A percentile compares a stretch with the other conserved stretches of the same genome.
Conservation (phyloP, 1,284 basidiomycete genomes). For the Coniferiporia weirii region DNA sequence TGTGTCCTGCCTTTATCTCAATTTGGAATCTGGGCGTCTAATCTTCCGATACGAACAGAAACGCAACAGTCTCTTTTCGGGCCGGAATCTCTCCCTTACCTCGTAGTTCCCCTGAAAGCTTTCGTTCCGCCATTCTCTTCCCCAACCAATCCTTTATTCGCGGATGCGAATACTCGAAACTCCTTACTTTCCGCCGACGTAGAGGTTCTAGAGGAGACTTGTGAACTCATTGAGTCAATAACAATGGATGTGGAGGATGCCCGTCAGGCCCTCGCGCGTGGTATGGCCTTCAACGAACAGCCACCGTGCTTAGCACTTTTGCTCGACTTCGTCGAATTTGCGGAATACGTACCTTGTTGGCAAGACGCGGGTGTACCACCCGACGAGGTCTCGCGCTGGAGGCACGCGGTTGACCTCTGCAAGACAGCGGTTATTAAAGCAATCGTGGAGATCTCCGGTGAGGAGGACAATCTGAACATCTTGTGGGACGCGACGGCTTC, state of each 20-base stretch:
- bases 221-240: conserved; percentile 70
- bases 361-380: conserved; percentile 27
- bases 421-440: conserved; percentile 83
- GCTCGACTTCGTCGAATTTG: conserved; percentile 68
- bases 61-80: conserved; percentile 46
- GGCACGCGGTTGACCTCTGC: conserved; percentile 72
- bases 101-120: conserved; percentile 51
- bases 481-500: conserved; percentile 64
- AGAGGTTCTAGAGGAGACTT: conserved; percentile 65
- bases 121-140: conserved; percentile 49
- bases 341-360: conserved; percentile 64
- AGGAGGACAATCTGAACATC: conserved; percentile 72
- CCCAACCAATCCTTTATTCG: conserved; percentile 35
- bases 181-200: conserved; percentile 62
- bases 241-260: conserved; percentile 71
- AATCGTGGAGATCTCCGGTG: conserved; percentile 79
- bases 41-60: conserved; percentile 28
- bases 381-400: conserved; percentile 38
- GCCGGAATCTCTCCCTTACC: conserved; percentile 54
- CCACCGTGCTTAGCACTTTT: conserved; percentile 58
- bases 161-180: conserved; percentile 39
- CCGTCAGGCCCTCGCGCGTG: conserved; percentile 64
- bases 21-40: neutral
- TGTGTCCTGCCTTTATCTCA: conserved; percentile 30
- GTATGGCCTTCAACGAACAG: conserved; percentile 51